phyloP scores from a whole-genome alignment of 176 grass and related monocot genomes.

The Avena atlantica region DNA sequence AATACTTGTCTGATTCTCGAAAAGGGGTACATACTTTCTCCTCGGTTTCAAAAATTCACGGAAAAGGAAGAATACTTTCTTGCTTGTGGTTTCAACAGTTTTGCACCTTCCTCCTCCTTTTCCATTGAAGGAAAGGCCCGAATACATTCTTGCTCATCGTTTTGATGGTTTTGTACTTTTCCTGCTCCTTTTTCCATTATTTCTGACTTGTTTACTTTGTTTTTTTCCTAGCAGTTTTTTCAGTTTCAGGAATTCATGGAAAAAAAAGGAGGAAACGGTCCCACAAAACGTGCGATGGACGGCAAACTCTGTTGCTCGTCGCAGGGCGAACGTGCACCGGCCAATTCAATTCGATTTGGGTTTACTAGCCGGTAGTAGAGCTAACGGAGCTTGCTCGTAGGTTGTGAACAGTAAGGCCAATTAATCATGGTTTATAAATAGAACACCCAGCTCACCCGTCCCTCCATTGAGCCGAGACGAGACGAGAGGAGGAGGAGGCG shows the following conservation, averaged over 20 bases:
- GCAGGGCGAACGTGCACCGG: conserved; percentile 6
- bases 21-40: too few species aligned
- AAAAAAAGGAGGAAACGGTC: background rate
- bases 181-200: background rate
- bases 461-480: conserved; percentile 16
- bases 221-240: background rate
- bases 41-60: too few species aligned
- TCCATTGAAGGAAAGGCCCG: background rate
- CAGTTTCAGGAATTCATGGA: background rate
- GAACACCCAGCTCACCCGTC: background rate
- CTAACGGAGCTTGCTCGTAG: background rate
- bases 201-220: background rate
- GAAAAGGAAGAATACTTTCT: too few species aligned
- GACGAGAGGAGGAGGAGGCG: conserved; percentile 22
- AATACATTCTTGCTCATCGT: background rate
- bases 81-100: too few species aligned
- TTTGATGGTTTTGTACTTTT: background rate
- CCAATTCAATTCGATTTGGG: background rate
- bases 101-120: too few species aligned
- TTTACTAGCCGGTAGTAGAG: background rate
- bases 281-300: background rate
- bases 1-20: too few species aligned
- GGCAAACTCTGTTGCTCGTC: conserved; percentile 9
- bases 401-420: background rate
- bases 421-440: conserved; percentile 19